Evolutionary conservation across 257 asterid genomes (phyloP).

Genomic region (Solanum phureja): DNA sequence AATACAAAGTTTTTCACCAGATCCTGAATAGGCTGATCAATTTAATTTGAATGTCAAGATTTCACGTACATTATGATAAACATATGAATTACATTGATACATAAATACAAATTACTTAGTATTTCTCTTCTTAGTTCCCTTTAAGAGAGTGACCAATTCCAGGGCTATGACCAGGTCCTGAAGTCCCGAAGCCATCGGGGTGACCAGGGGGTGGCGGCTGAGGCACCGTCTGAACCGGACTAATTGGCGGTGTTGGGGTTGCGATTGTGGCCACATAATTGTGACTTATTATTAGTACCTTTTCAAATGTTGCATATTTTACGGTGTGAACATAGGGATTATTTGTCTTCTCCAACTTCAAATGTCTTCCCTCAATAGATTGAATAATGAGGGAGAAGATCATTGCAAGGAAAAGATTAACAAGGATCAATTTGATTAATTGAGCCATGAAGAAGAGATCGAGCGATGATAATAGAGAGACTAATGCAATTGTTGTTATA

Average conservation of each 20-base stretch:
- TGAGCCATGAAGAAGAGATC: slow-evolving; percentile 22
- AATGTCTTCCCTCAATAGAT: not conserved
- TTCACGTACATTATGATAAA: not conserved
- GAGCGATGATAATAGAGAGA: not conserved
- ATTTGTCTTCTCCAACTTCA: not conserved
- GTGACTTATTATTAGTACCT: not conserved
- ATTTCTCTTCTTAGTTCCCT: not conserved
- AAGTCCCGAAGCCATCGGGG: slow-evolving; percentile 4
- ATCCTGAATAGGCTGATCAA: not conserved
- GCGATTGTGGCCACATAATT: not conserved
- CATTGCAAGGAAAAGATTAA: slow-evolving; percentile 24
- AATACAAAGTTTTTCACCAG: not conserved
- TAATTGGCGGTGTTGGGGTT: slow-evolving; percentile 13
- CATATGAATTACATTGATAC: not conserved
- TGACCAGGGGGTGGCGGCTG: slow-evolving; percentile 33
- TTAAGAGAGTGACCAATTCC: slow-evolving; percentile 13
- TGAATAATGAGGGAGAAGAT: slow-evolving; percentile 12
- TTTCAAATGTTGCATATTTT: not conserved
- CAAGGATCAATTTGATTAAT: slow-evolving; percentile 9
- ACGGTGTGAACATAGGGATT: not conserved
- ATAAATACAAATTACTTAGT: not conserved
- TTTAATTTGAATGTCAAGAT: not conserved
- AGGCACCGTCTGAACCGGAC: slow-evolving; percentile 5
- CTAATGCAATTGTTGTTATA: not conserved
- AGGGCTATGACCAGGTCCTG: slow-evolving; percentile 21